These are phyloP conservation scores for Trypanosoma brucei DNA, from an alignment of 208 protist species.

Conservation along the genomic window DNA sequence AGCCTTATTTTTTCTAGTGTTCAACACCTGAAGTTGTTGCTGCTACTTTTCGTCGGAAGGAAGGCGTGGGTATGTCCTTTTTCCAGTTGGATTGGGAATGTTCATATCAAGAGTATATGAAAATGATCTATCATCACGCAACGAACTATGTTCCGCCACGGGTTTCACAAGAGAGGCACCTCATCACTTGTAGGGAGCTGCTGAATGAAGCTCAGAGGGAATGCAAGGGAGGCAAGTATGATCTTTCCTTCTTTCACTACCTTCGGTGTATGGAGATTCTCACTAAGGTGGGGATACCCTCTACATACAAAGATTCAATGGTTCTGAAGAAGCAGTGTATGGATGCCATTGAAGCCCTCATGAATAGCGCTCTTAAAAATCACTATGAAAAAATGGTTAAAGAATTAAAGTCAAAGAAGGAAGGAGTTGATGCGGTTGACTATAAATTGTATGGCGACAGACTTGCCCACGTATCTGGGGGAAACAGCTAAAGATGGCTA, in stretches of 20 bases:
- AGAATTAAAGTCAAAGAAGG: conserved; percentile 31
- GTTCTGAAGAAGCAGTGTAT: conserved; percentile 14
- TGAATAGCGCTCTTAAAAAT: conserved; percentile 18
- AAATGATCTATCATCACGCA: conserved; percentile 55
- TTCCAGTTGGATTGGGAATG: conserved; percentile 56
- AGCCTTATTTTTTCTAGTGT: not conserved
- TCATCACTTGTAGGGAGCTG: conserved; percentile 20
- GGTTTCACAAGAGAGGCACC: conserved; percentile 14
- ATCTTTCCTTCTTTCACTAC: conserved; percentile 47
- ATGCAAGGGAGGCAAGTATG: conserved; percentile 22
- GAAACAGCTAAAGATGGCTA: too few relatives aligned
- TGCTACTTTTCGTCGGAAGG: not conserved
- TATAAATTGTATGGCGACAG: too few relatives aligned
- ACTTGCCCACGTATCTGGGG: too few relatives aligned
- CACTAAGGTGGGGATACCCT: conserved; percentile 23
- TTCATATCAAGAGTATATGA: conserved; percentile 41
- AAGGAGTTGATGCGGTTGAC: not conserved
- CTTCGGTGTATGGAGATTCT: conserved; percentile 46
- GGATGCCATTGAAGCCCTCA: conserved; percentile 25
- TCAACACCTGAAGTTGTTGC: not conserved
- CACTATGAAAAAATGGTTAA: conserved; percentile 33
- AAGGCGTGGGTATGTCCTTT: conserved; percentile 22
- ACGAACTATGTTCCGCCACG: conserved; percentile 24
- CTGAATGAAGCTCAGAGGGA: conserved; percentile 19
- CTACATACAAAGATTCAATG: not conserved